phyloP scores from a whole-genome alignment of 306 rosid genomes.

The Sphenostylis stenocarpa region DNA sequence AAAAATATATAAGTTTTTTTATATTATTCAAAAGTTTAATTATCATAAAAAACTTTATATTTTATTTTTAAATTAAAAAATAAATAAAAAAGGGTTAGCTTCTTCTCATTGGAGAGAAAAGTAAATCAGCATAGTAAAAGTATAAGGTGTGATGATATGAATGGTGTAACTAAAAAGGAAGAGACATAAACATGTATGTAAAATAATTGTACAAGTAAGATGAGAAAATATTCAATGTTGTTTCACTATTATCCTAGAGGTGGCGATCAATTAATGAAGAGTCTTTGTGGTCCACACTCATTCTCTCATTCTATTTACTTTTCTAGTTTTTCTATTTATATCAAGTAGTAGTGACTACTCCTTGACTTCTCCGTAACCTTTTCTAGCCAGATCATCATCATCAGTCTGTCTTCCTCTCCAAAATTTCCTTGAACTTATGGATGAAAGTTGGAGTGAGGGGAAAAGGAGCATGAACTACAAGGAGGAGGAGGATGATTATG shows the following conservation, averaged over 20 bases:
- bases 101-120: background rate
- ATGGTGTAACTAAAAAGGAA: background rate
- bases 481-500: constrained; percentile 41
- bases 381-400: background rate
- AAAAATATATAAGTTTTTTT: background rate
- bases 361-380: constrained; percentile 40
- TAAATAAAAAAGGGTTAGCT: background rate
- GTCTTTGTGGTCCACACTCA: constrained; percentile 64
- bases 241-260: constrained; percentile 41
- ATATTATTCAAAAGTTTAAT: too few species aligned
- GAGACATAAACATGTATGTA: background rate
- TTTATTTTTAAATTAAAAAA: background rate
- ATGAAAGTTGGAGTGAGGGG: constrained; percentile 52
- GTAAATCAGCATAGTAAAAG: background rate
- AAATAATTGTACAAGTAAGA: background rate
- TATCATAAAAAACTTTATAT: background rate
- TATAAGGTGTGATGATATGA: background rate
- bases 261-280: constrained; percentile 34
- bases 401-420: background rate
- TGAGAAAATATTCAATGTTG: background rate
- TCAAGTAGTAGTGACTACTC: constrained; percentile 19
- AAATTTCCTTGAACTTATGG: constrained; percentile 44
- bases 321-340: constrained; percentile 43
- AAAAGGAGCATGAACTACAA: constrained; percentile 49
- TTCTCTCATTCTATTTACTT: constrained; percentile 26